A percentile compares a stretch with the other conserved stretches of the same genome.
Evolutionary conservation across 441 rosid species (phyloP).

Genomic region (Biscutella auriculata): DNA sequence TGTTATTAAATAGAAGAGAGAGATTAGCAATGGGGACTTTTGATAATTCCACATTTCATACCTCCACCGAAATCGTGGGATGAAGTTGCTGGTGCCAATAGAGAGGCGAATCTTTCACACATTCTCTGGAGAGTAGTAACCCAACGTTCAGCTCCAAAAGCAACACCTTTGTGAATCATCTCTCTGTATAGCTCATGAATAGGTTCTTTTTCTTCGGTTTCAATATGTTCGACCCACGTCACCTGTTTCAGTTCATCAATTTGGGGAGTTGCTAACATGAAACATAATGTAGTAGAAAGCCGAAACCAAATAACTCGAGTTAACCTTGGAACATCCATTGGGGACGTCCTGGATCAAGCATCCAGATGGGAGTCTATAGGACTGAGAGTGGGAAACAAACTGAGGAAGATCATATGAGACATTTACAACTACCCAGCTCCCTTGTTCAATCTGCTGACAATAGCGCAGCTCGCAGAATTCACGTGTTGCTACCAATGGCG

Average conservation of each 20-base stretch:
- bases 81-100: constrained; percentile 47
- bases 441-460: constrained; percentile 84
- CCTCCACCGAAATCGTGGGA: constrained; percentile 82
- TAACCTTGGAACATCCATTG: constrained; percentile 88
- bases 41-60: constrained; percentile 10
- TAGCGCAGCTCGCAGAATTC: constrained; percentile 71
- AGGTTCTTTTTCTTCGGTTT: constrained; percentile 60
- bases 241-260: constrained; percentile 34
- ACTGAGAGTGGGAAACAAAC: constrained; percentile 42
- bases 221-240: constrained; percentile 86
- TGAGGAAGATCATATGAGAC: constrained; percentile 81
- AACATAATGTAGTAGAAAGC: neutral
- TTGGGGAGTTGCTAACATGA: neutral
- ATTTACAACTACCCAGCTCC: constrained; percentile 75
- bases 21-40: neutral
- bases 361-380: constrained; percentile 78
- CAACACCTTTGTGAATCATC: constrained; percentile 52
- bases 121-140: constrained; percentile 68
- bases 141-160: constrained; percentile 87
- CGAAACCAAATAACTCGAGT: neutral
- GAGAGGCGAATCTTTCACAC: constrained; percentile 78
- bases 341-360: constrained; percentile 96
- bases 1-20: neutral
- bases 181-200: constrained; percentile 53
- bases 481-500: constrained; percentile 66